Conservation (phyloP, 1,284 basidiomycete genomes). For the Mrakiaceae sp. region DNA sequence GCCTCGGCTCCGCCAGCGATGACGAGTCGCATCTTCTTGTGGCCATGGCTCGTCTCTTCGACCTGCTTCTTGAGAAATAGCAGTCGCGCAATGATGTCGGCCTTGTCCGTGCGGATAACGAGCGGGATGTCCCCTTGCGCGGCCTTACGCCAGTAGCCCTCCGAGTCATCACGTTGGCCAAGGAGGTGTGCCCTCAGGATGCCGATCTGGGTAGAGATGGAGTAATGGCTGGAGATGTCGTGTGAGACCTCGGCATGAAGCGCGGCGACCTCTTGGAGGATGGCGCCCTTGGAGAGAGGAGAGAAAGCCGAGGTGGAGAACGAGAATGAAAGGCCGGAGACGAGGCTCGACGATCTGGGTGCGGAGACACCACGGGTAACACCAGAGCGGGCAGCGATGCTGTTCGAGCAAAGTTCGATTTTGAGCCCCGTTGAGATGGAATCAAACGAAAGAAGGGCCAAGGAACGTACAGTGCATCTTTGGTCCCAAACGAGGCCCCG, state of each 20-base stretch:
- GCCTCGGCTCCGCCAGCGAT: slow-evolving; percentile 13
- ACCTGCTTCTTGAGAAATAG: slow-evolving; percentile 61
- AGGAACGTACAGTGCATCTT: slow-evolving; percentile 10
- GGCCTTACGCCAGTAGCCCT: slow-evolving; percentile 47
- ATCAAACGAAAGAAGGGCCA: not conserved
- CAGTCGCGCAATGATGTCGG: slow-evolving; percentile 61
- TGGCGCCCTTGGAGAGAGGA: slow-evolving; percentile 52
- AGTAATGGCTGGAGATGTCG: slow-evolving; percentile 28
- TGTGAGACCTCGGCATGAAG: slow-evolving; percentile 55
- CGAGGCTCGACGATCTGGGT: slow-evolving; percentile 34
- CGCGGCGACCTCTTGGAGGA: slow-evolving; percentile 56
- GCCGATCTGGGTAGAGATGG: slow-evolving; percentile 58
- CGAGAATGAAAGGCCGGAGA: slow-evolving; percentile 53
- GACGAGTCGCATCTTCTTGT: not conserved
- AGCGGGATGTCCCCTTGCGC: slow-evolving; percentile 50
- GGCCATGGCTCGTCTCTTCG: slow-evolving; percentile 23
- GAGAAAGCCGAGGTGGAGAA: slow-evolving; percentile 54
- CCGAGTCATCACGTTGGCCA: slow-evolving; percentile 38
- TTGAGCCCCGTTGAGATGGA: not conserved
- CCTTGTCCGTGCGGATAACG: slow-evolving; percentile 56
- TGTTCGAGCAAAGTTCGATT: not conserved
- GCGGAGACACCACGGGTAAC: slow-evolving; percentile 39
- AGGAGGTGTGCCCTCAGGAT: slow-evolving; percentile 53
- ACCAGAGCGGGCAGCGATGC: slow-evolving; percentile 38
- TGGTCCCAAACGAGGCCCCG: slow-evolving; percentile 10